Conservation (phyloP, 1,284 basidiomycete species). For the Ganoderma sinense region DNA sequence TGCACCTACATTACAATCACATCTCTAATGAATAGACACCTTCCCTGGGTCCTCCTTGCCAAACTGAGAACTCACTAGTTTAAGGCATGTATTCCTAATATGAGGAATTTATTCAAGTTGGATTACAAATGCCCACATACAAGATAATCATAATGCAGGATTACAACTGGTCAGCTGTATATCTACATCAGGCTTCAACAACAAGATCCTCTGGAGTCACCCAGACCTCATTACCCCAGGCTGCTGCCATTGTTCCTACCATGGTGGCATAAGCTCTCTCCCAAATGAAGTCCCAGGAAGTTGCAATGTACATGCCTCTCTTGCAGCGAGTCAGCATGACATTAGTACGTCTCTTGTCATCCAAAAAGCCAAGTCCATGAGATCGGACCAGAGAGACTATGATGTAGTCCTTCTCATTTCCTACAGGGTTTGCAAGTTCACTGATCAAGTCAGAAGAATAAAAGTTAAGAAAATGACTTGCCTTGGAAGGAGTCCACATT, state of each 20-base stretch:
- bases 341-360: conserved; percentile 60
- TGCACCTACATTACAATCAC: conserved; percentile 22
- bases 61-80: no score
- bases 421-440: conserved; percentile 31
- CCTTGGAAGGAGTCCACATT: conserved; percentile 60
- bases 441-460: conserved; percentile 12
- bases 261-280: conserved; percentile 53
- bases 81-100: not conserved
- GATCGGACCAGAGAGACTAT: conserved; percentile 69
- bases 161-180: not conserved
- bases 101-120: not conserved
- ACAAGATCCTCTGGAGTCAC: not conserved
- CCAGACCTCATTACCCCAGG: conserved; percentile 36
- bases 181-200: conserved; percentile 19
- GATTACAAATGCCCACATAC: not conserved
- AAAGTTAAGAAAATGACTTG: conserved; percentile 24
- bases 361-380: conserved; percentile 54
- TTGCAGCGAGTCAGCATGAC: conserved; percentile 77
- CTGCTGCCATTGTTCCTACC: conserved; percentile 54
- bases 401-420: conserved; percentile 58
- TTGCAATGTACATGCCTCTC: conserved; percentile 70
- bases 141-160: not conserved
- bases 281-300: conserved; percentile 61
- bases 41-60: no score
- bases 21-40: conserved; percentile 25